phyloP scores from a whole-genome alignment of 1,284 basidiomycete genomes.

The Agaricales sp. region DNA sequence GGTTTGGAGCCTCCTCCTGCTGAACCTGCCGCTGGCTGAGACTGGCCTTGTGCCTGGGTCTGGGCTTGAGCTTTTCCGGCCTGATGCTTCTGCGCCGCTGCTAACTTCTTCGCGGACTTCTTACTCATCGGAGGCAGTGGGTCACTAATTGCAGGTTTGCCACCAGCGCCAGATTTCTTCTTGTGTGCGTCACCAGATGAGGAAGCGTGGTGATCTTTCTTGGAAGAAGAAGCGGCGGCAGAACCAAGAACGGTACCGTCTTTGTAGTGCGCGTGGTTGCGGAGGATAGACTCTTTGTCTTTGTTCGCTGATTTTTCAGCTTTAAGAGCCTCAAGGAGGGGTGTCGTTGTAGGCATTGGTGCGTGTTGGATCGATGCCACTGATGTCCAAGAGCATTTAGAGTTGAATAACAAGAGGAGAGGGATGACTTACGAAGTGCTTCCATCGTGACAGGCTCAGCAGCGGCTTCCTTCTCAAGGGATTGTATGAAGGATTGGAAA shows the following conservation, averaged over 20 bases:
- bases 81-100: slow-evolving; percentile 9
- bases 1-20: not conserved
- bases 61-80: not conserved
- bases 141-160: slow-evolving; percentile 5
- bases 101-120: slow-evolving; percentile 9
- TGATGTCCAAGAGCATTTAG: slow-evolving; percentile 18
- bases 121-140: not conserved
- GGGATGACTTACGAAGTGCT: slow-evolving; percentile 40
- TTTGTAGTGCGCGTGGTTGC: slow-evolving; percentile 55
- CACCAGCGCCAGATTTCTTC: slow-evolving; percentile 29
- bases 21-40: not conserved
- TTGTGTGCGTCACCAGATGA: slow-evolving; percentile 25
- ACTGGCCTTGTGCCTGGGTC: slow-evolving; percentile 1
- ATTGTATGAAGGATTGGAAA: slow-evolving; percentile 72
- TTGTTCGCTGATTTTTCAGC: slow-evolving; percentile 66
- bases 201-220: slow-evolving; percentile 29
- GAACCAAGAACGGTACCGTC: not conserved
- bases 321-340: slow-evolving; percentile 81
- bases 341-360: slow-evolving; percentile 68
- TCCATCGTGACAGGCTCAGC: slow-evolving; percentile 53
- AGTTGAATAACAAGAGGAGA: not conserved
- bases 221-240: not conserved
- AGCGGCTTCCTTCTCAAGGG: slow-evolving; percentile 34
- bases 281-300: slow-evolving; percentile 59
- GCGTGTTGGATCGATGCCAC: slow-evolving; percentile 49